Percentiles rank a stretch among this genome's conserved stretches.
Conservation (phyloP, 2,329 filamentous ascomycete genomes). For the Cladosporium austrohemisphaericum region DNA sequence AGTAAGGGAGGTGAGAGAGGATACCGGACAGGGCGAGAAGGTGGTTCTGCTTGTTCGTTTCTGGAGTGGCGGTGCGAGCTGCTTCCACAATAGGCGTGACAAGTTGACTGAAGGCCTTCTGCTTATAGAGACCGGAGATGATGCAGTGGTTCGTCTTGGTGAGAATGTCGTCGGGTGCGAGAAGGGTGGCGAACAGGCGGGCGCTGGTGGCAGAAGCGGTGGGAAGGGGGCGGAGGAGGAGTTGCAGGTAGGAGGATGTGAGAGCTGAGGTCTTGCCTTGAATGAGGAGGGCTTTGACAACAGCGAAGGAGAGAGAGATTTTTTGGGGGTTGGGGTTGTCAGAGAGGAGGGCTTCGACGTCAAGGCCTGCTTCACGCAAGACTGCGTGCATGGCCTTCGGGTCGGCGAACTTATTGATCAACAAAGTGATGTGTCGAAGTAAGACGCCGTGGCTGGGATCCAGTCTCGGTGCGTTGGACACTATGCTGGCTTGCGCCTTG, state of each 20-base stretch:
- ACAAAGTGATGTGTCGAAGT: slow-evolving; percentile 43
- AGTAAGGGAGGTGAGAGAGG: slow-evolving; percentile 56
- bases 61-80: slow-evolving; percentile 41
- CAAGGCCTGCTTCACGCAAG: slow-evolving; percentile 26
- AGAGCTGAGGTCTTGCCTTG: slow-evolving; percentile 48
- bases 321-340: slow-evolving; percentile 35
- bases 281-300: slow-evolving; percentile 58
- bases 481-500: slow-evolving; percentile 21
- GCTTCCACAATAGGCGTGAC: slow-evolving; percentile 53
- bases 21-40: slow-evolving; percentile 62
- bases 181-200: slow-evolving; percentile 56
- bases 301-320: slow-evolving; percentile 57
- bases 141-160: slow-evolving; percentile 58
- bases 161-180: slow-evolving; percentile 59
- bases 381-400: slow-evolving; percentile 38
- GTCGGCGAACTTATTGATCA: slow-evolving; percentile 48
- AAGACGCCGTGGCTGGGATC: slow-evolving; percentile 30
- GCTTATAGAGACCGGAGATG: slow-evolving; percentile 60
- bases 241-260: slow-evolving; percentile 39
- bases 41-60: slow-evolving; percentile 55
- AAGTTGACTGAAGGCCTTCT: slow-evolving; percentile 59
- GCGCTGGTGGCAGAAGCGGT: slow-evolving; percentile 47
- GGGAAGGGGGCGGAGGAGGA: slow-evolving; percentile 50
- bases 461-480: slow-evolving; percentile 24
- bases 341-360: slow-evolving; percentile 39